Percentiles rank a stretch among this genome's conserved stretches.
These are phyloP conservation scores for Pyronema omphalodes DNA, from an alignment of 495 filamentous ascomycete genomes.

Conservation along the genomic window DNA sequence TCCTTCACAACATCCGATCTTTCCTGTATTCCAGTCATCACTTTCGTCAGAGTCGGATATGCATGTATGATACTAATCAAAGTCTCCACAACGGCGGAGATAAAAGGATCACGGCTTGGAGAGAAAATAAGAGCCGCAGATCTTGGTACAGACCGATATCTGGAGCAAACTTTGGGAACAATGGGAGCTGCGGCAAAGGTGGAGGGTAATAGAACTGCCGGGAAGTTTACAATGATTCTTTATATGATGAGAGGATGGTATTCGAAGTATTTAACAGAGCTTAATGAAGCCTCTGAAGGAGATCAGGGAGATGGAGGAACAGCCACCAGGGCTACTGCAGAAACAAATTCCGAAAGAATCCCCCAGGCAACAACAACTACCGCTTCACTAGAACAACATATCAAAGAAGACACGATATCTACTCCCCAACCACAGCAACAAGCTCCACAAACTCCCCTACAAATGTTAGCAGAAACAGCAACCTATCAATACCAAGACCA, in stretches of 20 bases:
- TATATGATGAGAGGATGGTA: conserved; percentile 40
- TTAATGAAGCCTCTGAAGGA: conserved; percentile 6
- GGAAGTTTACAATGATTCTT: conserved; percentile 61
- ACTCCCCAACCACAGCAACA: background rate
- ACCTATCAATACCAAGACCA: background rate
- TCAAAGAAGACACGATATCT: background rate
- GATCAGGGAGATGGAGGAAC: conserved; percentile 19
- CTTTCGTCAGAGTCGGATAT: conserved; percentile 62
- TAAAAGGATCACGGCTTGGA: conserved; percentile 49
- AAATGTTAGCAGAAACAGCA: background rate
- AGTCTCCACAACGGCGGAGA: conserved; percentile 58
- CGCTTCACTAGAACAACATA: background rate
- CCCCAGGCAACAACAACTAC: background rate
- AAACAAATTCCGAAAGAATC: background rate
- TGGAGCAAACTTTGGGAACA: conserved; percentile 45
- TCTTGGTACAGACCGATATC: conserved; percentile 55
- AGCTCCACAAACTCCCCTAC: background rate
- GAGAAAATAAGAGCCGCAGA: conserved; percentile 57
- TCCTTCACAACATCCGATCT: conserved; percentile 41
- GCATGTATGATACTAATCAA: conserved; percentile 77
- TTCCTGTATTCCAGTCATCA: conserved; percentile 54
- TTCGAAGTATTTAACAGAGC: conserved; percentile 27
- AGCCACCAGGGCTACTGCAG: background rate
- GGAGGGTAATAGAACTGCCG: conserved; percentile 47
- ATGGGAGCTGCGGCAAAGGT: conserved; percentile 46